Percentiles rank a stretch among this genome's conserved stretches.
These are phyloP conservation scores for Rubia tinctorum DNA, from an alignment of 305 asterid genomes.

Conservation along the genomic window DNA sequence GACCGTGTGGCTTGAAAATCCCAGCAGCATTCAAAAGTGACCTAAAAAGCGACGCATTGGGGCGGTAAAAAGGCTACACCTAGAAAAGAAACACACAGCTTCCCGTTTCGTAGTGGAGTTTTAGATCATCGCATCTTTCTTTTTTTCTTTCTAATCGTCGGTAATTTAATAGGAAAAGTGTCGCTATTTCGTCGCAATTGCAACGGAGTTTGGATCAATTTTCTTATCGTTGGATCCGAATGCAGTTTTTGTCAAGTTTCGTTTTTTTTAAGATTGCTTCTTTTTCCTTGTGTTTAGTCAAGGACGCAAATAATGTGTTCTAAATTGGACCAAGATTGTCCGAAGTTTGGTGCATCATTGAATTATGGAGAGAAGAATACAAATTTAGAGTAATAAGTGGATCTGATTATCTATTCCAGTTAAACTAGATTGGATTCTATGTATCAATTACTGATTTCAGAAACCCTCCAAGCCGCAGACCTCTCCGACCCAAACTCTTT, in stretches of 20 bases:
- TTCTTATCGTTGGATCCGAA: constrained; percentile 1
- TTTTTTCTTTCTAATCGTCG: neutral
- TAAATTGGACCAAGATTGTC: neutral
- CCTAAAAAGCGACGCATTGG: neutral
- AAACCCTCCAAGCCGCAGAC: no score
- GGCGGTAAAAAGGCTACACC: constrained; percentile 2
- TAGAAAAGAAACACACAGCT: no score
- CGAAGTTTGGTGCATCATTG: neutral
- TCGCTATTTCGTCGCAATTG: constrained; percentile 3
- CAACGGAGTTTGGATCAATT: neutral
- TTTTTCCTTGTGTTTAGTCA: neutral
- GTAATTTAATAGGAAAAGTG: neutral
- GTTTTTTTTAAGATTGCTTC: neutral
- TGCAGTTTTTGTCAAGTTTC: constrained; percentile 10
- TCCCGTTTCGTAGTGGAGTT: neutral
- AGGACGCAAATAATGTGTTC: neutral
- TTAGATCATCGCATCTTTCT: constrained; percentile 13
- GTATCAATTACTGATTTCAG: no score
- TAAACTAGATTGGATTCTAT: no score
- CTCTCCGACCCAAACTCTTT: no score
- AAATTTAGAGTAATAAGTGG: neutral
- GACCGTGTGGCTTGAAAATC: neutral
- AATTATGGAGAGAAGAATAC: neutral
- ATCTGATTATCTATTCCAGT: no score
- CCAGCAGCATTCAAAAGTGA: neutral